Base-by-base conservation (phyloP, 2,329 filamentous ascomycete genomes). In the Lecanicillium sp. region DNA sequence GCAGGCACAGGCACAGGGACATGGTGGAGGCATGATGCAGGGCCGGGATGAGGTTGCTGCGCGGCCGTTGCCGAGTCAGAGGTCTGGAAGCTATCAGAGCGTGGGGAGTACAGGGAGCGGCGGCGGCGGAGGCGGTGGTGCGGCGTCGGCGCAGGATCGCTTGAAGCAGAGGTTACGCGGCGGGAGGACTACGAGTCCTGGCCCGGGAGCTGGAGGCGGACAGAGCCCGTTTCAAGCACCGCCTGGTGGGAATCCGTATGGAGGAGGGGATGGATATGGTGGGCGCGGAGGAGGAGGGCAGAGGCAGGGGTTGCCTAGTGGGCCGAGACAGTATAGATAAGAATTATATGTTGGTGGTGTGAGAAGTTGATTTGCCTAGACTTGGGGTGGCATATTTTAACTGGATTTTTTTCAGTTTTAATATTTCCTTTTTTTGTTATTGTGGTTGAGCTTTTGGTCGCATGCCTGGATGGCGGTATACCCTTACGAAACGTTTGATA, bases 111-210 rank as follows among this genome's bases (percentile, higher is more conserved):
- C 52, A 9, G 51, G 49, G 41, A 51, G 55, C 46, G 54, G 57
- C 51, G 46, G 52, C 51, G 46, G 51, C 46, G 53, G 42, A 25
- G 57, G 54, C 35, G 49, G 62, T 35, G 54, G 54, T 29, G 64
- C 69, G 3, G 69, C 69, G 25, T 78, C 80, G 15, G 87, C 87
- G 36, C 85, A 94, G 63, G 85, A 94, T 51, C 71, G 85, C 49
- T 66, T 95, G 50, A 85, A 87, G 55, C 85, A 88, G 51, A 69
- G 85, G 45, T 64, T 95, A 33, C 87, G 87, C 71, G 78, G 75
- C 20, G 70, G 69, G 16, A 69, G 73, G 47, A 74, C 73, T 31
- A 66, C 67, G 34, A 81, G 77, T 46, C 75, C 78, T 17, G n/a
- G n/a, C n/a, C n/a, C n/a, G n/a, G 55, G 59, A 14, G 51, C 52